Conservation (phyloP, 2,329 filamentous ascomycete species). For the Cercospora canescens region DNA sequence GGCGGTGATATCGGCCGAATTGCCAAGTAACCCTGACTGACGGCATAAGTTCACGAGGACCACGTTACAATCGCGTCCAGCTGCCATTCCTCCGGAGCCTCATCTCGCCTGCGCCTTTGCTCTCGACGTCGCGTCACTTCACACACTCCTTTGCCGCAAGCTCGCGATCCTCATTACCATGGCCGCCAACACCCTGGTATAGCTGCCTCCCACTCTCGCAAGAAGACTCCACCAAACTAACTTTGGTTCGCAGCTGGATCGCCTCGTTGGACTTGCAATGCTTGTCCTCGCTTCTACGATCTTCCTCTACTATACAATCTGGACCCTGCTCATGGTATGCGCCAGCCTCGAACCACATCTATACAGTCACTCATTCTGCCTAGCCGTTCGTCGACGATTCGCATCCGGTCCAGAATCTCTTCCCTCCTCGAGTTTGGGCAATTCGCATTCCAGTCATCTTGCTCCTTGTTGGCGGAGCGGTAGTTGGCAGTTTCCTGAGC, state of each 20-base stretch:
- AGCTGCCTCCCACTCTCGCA: not conserved
- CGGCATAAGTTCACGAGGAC: not conserved
- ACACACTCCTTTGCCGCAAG: conserved; percentile 6
- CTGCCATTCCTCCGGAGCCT: not conserved
- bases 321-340: conserved; percentile 92
- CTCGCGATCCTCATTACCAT: conserved; percentile 6
- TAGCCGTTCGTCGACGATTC: conserved; percentile 96
- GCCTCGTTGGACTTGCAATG: conserved; percentile 75
- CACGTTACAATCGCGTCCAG: conserved; percentile 1
- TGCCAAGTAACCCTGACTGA: not conserved
- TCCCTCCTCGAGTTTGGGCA: conserved; percentile 96
- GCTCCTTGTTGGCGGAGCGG: conserved; percentile 84
- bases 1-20: not conserved
- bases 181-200: conserved; percentile 25
- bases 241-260: conserved; percentile 71
- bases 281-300: conserved; percentile 70
- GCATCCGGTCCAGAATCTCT: conserved; percentile 90
- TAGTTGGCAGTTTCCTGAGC: conserved; percentile 92
- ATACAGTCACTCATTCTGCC: not conserved
- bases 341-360: not conserved
- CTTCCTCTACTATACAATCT: conserved; percentile 93
- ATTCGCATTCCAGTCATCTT: conserved; percentile 98
- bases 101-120: not conserved
- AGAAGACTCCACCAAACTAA: conserved; percentile 1
- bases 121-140: not conserved